Base-by-base conservation (phyloP, 1,284 basidiomycete genomes). In the Anthracocystis walkeri region DNA sequence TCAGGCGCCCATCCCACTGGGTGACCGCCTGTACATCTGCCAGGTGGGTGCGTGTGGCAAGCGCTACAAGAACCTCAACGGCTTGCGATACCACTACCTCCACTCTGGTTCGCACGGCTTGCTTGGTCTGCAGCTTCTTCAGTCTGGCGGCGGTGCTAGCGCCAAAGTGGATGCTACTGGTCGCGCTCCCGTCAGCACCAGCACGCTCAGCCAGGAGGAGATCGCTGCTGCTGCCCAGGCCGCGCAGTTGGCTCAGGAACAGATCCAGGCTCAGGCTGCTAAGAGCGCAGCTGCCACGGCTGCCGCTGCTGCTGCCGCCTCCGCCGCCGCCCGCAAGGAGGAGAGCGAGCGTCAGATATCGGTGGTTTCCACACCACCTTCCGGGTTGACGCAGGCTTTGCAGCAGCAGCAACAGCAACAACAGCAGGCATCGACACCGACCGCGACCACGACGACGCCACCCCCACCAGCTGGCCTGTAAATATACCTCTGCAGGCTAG, bases 81-180 rank as follows among this genome's bases (percentile, higher is more conserved):
- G 84, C 14, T 64, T 81, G 86, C 87, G 92, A 82, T 98, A 99
- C 80, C 95, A 99, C 87, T 98, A 97, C 86, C 92, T 95, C 84
- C 95, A 98, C 86, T 93, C 93, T 33, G 95, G 96, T 18, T 94
- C 95, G 60, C 96, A 98, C 86, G 65, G 85, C 86, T 10, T 80
- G 78, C 38, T 86, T 87, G 76, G 84, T 25, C 63, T 83, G 64
- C 79, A 82, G 60, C 74, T 84, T 12, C 65, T 84, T 29, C 80
- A 81, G 56, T 75, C 82, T 14, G 82, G 82, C 27, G 82, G 82
- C 21, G 82, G 80, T 38, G 78, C 80, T 6, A 78, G 76, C 51
- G 82, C 82, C 63, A 82, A 82, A 71, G 80, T 82, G 25, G 82
- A 83, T 51, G 76, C 77, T 8, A 81, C 79, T 14, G 82, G 82